These are phyloP conservation scores for Hypoxylon rubiginosum DNA, from an alignment of 2,329 filamentous ascomycete genomes.

Conservation along the genomic window DNA sequence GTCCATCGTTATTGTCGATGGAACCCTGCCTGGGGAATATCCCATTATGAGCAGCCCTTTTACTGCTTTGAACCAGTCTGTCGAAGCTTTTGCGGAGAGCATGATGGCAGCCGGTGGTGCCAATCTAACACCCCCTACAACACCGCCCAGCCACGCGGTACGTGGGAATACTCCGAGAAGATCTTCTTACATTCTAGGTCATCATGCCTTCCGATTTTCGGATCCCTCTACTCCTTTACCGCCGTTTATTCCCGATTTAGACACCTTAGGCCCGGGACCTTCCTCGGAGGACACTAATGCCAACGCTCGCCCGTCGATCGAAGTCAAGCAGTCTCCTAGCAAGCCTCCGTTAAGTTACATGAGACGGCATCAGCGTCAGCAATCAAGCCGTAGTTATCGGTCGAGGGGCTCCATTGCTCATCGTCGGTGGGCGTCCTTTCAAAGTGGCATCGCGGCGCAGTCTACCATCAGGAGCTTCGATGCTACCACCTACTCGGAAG, in stretches of 20 bases:
- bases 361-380: slow-evolving; percentile 60
- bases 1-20: slow-evolving; percentile 89
- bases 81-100: slow-evolving; percentile 67
- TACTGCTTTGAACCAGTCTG: slow-evolving; percentile 59
- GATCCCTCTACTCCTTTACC: slow-evolving; percentile 59
- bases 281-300: slow-evolving; percentile 52
- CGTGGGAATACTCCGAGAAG: slow-evolving; percentile 61
- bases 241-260: slow-evolving; percentile 63
- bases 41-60: slow-evolving; percentile 66
- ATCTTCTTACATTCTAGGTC: slow-evolving; percentile 68
- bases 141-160: slow-evolving; percentile 63
- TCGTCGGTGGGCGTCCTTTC: slow-evolving; percentile 71
- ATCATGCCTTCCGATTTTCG: slow-evolving; percentile 57
- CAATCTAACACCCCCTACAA: slow-evolving; percentile 72
- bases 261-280: slow-evolving; percentile 53
- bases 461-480: slow-evolving; percentile 72
- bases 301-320: slow-evolving; percentile 51
- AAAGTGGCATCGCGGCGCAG: slow-evolving; percentile 66
- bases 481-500: slow-evolving; percentile 68
- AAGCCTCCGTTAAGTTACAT: slow-evolving; percentile 53
- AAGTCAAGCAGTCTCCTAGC: slow-evolving; percentile 48
- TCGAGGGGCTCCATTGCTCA: slow-evolving; percentile 67
- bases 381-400: slow-evolving; percentile 63
- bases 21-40: slow-evolving; percentile 66
- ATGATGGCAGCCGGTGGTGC: slow-evolving; percentile 61